phyloP scores from a whole-genome alignment of 1,284 basidiomycete genomes.

The Sanghuangporus sanghuang region DNA sequence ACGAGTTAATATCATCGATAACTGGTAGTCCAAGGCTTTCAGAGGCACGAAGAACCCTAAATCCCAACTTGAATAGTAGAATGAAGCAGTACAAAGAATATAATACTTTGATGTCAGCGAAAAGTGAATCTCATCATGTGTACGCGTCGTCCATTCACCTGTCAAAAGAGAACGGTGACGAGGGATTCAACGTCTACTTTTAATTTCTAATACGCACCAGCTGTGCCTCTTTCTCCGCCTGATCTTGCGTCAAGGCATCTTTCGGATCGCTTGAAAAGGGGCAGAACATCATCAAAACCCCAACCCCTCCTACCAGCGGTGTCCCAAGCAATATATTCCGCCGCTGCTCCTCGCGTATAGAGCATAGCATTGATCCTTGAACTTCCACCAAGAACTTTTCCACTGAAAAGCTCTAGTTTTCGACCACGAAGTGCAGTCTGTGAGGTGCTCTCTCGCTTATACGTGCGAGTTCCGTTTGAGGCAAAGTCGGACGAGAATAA shows the following conservation, averaged over 20 bases:
- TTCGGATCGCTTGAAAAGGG: conserved; percentile 32
- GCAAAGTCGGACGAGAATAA: conserved; percentile 30
- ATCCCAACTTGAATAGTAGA: not conserved
- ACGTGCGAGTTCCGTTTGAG: conserved; percentile 23
- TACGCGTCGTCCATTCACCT: conserved; percentile 23
- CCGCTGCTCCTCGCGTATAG: conserved; percentile 33
- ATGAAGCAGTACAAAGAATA: not conserved
- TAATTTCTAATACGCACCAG: not conserved
- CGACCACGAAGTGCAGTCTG: conserved; percentile 21
- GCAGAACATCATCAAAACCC: conserved; percentile 32
- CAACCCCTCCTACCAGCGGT: conserved; percentile 31
- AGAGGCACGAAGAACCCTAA: conserved; percentile 20
- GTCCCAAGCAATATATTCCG: conserved; percentile 35
- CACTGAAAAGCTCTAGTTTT: conserved; percentile 30
- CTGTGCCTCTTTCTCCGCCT: not conserved
- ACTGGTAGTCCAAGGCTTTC: conserved; percentile 22
- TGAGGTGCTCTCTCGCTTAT: conserved; percentile 22
- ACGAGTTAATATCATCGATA: conserved; percentile 27
- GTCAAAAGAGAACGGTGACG: not conserved
- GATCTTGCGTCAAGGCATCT: not conserved
- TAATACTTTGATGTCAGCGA: conserved; percentile 21
- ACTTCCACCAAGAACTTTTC: conserved; percentile 37
- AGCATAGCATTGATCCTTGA: conserved; percentile 39
- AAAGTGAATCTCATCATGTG: conserved; percentile 9
- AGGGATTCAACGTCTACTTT: not conserved